A percentile compares a stretch with the other conserved stretches of the same genome.
Evolutionary conservation across 495 filamentous ascomycete genomes (phyloP).

Genomic region (Ramalina peruviana): DNA sequence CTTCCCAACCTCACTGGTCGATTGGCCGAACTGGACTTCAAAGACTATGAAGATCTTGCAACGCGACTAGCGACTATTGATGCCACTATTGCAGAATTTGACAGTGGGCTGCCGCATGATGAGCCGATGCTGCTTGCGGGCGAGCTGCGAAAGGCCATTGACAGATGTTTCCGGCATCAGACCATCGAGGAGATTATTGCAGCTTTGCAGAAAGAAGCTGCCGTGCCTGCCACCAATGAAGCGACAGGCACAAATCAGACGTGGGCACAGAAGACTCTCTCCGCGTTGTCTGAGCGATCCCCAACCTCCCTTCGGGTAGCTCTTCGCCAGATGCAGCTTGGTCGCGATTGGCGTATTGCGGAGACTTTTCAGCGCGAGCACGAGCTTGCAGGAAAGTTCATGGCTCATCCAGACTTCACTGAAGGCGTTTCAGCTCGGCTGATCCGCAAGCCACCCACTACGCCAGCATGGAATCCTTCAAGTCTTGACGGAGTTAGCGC

Average conservation of each 20-base stretch:
- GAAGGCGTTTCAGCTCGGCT: slow-evolving; percentile 71
- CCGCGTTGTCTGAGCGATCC: slow-evolving; percentile 56
- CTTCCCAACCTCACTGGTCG: slow-evolving; percentile 68
- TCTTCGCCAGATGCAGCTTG: slow-evolving; percentile 63
- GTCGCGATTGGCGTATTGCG: slow-evolving; percentile 57
- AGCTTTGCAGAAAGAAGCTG: slow-evolving; percentile 44
- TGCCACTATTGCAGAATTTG: slow-evolving; percentile 81
- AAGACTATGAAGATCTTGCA: slow-evolving; percentile 47
- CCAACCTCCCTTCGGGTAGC: slow-evolving; percentile 77
- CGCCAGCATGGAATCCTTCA: slow-evolving; percentile 57
- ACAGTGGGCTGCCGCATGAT: slow-evolving; percentile 62
- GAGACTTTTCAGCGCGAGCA: slow-evolving; percentile 76
- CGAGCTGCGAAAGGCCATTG: slow-evolving; percentile 58
- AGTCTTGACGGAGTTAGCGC: slow-evolving; percentile 45
- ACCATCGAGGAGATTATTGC: slow-evolving; percentile 54
- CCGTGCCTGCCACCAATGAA: background rate
- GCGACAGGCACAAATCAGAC: slow-evolving; percentile 20
- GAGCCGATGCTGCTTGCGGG: slow-evolving; percentile 51
- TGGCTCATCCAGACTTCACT: slow-evolving; percentile 74
- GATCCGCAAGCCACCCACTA: slow-evolving; percentile 45
- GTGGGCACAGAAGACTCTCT: slow-evolving; percentile 66
- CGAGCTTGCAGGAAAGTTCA: slow-evolving; percentile 66
- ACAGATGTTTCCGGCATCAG: slow-evolving; percentile 61
- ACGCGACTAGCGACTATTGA: slow-evolving; percentile 59
- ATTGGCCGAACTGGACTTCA: slow-evolving; percentile 77